A percentile compares a stretch with the other conserved stretches of the same genome.
Evolutionary conservation across 805 yeast genomes (phyloP).

Genomic region (Candida mattraensis): DNA sequence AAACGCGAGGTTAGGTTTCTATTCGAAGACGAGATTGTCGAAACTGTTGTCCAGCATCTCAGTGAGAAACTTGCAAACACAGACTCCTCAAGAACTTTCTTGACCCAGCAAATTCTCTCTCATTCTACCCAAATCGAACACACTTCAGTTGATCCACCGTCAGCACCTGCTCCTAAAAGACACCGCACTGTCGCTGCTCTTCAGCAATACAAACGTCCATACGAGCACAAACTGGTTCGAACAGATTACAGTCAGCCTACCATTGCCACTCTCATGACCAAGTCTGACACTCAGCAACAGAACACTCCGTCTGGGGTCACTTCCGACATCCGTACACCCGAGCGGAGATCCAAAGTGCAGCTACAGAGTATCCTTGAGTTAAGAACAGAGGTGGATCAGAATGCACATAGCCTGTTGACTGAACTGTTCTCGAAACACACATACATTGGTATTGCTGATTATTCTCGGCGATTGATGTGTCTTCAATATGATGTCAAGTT

Average conservation of each 20-base stretch:
- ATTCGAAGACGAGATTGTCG: conserved; percentile 82
- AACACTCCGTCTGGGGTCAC: conserved; percentile 1
- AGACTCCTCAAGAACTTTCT: conserved; percentile 69
- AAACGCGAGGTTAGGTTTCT: conserved; percentile 88
- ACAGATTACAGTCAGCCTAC: conserved; percentile 68
- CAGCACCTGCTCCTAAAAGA: conserved; percentile 9
- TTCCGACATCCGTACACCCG: conserved; percentile 1
- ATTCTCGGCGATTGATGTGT: conserved; percentile 66
- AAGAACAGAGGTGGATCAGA: conserved; percentile 46
- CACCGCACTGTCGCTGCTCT: conserved; percentile 7
- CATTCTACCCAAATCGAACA: conserved; percentile 11
- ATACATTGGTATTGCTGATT: conserved; percentile 83
- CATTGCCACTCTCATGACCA: conserved; percentile 39
- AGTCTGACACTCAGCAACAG: no score
- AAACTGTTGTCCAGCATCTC: conserved; percentile 48
- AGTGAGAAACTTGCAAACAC: conserved; percentile 51
- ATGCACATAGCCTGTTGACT: conserved; percentile 55
- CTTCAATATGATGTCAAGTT: conserved; percentile 80
- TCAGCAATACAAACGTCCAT: conserved; percentile 35
- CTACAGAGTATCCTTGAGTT: conserved; percentile 62
- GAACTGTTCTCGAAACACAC: conserved; percentile 66
- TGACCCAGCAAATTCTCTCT: conserved; percentile 58
- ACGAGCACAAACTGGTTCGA: conserved; percentile 68
- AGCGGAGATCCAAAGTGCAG: conserved; percentile 42
- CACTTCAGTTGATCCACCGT: no score